A percentile compares a stretch with the other conserved stretches of the same genome.
These are phyloP conservation scores for Canna indica DNA, from an alignment of 176 grass and related monocot species.

Conservation along the genomic window DNA sequence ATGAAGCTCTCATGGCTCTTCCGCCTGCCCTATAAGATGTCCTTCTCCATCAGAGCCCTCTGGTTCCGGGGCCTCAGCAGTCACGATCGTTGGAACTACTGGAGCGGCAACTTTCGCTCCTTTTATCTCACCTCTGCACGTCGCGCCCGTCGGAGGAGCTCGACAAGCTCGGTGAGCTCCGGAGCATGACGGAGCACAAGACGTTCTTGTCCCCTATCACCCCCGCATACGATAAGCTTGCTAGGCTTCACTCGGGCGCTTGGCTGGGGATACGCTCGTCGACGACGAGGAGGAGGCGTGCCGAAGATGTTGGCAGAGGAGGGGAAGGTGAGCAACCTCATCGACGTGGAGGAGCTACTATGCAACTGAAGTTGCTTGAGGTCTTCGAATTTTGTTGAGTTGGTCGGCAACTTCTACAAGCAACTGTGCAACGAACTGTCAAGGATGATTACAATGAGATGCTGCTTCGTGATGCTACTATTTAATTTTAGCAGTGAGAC, in stretches of 20 bases:
- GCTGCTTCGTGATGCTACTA: neutral
- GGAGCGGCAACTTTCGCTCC: neutral
- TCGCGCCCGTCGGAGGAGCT: neutral
- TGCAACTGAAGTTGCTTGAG: constrained; percentile 49
- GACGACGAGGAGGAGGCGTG: constrained; percentile 29
- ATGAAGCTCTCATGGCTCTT: neutral
- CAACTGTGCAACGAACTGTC: constrained; percentile 52
- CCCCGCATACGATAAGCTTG: constrained; percentile 3
- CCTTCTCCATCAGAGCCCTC: neutral
- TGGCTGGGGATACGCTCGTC: neutral
- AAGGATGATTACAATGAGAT: neutral
- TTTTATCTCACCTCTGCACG: neutral
- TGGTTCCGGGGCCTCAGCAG: constrained; percentile 6
- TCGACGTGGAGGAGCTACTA: constrained; percentile 65
- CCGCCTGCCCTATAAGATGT: neutral
- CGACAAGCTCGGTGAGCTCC: constrained; percentile 10
- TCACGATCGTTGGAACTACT: neutral
- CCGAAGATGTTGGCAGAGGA: constrained; percentile 55
- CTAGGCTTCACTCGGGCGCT: neutral
- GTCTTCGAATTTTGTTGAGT: constrained; percentile 55
- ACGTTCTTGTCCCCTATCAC: constrained; percentile 8
- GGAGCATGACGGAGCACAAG: neutral
- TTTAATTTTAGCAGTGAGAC: no score
- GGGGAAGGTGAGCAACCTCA: constrained; percentile 45
- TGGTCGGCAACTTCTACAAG: constrained; percentile 59